A percentile compares a stretch with the other conserved stretches of the same genome.
Evolutionary conservation across 1,139 yeast species (phyloP).

Genomic region (Suhomyces chickasaworum): DNA sequence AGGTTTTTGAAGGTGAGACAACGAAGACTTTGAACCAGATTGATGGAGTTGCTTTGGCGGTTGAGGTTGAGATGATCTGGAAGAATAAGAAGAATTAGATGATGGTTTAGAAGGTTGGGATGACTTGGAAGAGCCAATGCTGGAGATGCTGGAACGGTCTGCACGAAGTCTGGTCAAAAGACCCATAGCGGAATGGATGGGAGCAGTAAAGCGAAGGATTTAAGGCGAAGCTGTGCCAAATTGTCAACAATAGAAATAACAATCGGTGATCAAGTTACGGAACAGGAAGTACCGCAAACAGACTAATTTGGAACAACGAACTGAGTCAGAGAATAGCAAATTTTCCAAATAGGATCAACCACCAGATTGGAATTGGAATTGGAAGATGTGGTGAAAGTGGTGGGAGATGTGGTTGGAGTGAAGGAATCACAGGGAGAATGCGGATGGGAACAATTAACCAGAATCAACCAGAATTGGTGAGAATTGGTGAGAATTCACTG

Average conservation of each 20-base stretch:
- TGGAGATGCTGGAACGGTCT: constrained; percentile 12
- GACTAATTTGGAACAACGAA: neutral
- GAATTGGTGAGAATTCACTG: no score
- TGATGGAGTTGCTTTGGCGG: no score
- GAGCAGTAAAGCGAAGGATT: neutral
- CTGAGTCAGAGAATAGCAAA: no score
- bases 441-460: no score
- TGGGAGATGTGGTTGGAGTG: no score
- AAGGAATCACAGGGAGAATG: no score
- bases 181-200: constrained; percentile 18
- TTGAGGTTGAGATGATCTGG: neutral
- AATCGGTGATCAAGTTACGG: neutral
- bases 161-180: constrained; percentile 24
- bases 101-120: neutral
- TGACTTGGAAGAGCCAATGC: constrained; percentile 6
- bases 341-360: no score
- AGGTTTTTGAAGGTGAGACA: constrained; percentile 15
- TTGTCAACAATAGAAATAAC: neutral
- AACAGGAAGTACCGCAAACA: neutral
- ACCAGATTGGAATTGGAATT: no score
- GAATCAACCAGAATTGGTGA: no score
- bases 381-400: no score
- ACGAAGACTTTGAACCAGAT: no score
- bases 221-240: neutral
- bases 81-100: neutral